Base-by-base conservation (phyloP, 441 rosid genomes). In the Rhodomyrtus psidioides region DNA sequence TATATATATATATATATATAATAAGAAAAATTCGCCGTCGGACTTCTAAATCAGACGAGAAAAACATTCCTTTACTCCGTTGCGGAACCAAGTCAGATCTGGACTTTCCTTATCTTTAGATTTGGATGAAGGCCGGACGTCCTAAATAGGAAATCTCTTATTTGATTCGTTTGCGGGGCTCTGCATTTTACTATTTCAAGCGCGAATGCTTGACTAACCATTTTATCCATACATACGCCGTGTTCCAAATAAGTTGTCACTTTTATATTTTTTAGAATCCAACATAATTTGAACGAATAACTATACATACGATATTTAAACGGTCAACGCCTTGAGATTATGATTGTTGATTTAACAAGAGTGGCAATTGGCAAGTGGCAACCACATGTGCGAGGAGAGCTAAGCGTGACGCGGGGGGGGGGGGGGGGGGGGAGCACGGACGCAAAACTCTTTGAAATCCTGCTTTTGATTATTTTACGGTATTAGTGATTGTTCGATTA, bases 121-220 rank as follows among this genome's bases (percentile, higher is more conserved):
- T 34, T 6, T 0, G 0, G 5, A 1, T 21, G 10, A 39, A 24
- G 14, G 16, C 16, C 0, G 0, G 5, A 34, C 4, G 0, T 62
- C 0, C 0, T 8, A 17, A 28, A 30, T 17, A 60, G 1, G 15
- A 34, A 5, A 21, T 6, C 0, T 70, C 26, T 0, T 39, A 39
- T 1, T 4, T 21, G 4, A 70, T 70, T 34, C 0, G 2, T 65
- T 65, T 65, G 0, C 1, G 1, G 0, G 1, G 3, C 9, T 0
- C 0, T 2, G 5, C 6, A 39, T 10, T 34, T 2, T 4, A 1
- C 9, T 19, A 5, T 2, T 5, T 60, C 4, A 16, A 5, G 6
- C 0, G 15, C 19, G 15, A 65, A 34, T 9, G 76, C 26, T 19
- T 17, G 7, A 12, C 15, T 3, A 12, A 51, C 14, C 14, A 51